Evolutionary conservation across 2,329 filamentous ascomycete species (phyloP).

Genomic region (Diaporthe aspalathi): DNA sequence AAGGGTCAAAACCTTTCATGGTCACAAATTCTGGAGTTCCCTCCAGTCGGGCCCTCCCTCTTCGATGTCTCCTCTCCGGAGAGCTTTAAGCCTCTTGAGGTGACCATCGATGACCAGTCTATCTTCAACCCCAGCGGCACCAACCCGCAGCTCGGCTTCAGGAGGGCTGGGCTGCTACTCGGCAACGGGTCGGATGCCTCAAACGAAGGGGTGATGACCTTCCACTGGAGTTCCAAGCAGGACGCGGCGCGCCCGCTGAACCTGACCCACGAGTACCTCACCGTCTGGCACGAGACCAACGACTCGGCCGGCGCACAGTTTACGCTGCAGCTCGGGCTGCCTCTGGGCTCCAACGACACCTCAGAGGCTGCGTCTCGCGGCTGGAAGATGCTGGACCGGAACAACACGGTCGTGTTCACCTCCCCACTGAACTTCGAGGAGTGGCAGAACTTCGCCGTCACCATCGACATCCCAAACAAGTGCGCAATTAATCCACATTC

Average conservation of each 20-base stretch:
- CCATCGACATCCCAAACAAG: constrained; percentile 53
- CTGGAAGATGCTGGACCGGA: constrained; percentile 17
- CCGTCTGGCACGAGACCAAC: constrained; percentile 60
- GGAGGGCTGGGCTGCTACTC: constrained; percentile 67
- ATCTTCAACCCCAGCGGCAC: constrained; percentile 71
- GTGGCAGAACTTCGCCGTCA: constrained; percentile 72
- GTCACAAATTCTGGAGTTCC: constrained; percentile 1
- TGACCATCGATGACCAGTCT: constrained; percentile 47
- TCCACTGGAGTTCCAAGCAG: constrained; percentile 69
- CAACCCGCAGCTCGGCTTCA: constrained; percentile 68
- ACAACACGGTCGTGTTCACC: constrained; percentile 56
- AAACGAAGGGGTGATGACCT: constrained; percentile 66
- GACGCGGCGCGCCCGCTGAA: constrained; percentile 64
- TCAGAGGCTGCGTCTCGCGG: not conserved
- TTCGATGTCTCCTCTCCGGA: constrained; percentile 1
- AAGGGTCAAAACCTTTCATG: constrained; percentile 7
- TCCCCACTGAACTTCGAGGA: constrained; percentile 59
- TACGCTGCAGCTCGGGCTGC: constrained; percentile 65
- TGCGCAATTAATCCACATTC: no score
- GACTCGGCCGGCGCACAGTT: constrained; percentile 63
- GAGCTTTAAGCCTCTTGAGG: constrained; percentile 11
- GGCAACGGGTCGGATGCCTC: constrained; percentile 62
- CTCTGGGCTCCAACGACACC: constrained; percentile 57
- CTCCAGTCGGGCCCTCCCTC: not conserved
- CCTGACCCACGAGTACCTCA: constrained; percentile 70